phyloP scores from a whole-genome alignment of 2,329 filamentous ascomycete species.

The Exophiala mesophila region DNA sequence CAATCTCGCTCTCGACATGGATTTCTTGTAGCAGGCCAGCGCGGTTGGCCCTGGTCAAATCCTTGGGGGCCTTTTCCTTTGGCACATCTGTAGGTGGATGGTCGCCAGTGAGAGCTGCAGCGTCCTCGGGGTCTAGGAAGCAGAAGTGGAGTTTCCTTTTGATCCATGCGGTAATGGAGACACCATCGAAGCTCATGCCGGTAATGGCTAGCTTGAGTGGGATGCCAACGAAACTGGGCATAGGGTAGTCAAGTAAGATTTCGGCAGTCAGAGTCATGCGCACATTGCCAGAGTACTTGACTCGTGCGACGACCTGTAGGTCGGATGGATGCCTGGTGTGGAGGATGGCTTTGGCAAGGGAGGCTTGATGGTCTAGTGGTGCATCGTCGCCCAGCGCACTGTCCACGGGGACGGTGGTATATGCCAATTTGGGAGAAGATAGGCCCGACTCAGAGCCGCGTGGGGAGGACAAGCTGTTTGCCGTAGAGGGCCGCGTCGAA shows the following conservation, averaged over 20 bases:
- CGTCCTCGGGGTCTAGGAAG: slow-evolving; percentile 89
- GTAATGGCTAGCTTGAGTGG: slow-evolving; percentile 93
- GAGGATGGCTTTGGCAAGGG: slow-evolving; percentile 48
- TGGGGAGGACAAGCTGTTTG: slow-evolving; percentile 26
- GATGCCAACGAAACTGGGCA: slow-evolving; percentile 96
- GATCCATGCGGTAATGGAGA: slow-evolving; percentile 88
- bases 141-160: slow-evolving; percentile 86
- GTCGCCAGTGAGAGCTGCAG: slow-evolving; percentile 64
- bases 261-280: slow-evolving; percentile 86
- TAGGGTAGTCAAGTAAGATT: slow-evolving; percentile 94
- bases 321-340: slow-evolving; percentile 77
- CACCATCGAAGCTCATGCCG: slow-evolving; percentile 88
- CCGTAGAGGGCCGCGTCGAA: slow-evolving; percentile 42
- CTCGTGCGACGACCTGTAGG: slow-evolving; percentile 86
- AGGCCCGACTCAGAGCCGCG: slow-evolving; percentile 20
- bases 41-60: slow-evolving; percentile 34
- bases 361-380: slow-evolving; percentile 18
- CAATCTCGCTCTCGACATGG: slow-evolving; percentile 94
- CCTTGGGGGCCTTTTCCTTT: slow-evolving; percentile 19
- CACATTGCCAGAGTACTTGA: slow-evolving; percentile 82
- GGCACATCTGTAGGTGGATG: slow-evolving; percentile 27
- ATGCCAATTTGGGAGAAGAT: slow-evolving; percentile 17
- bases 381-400: slow-evolving; percentile 13
- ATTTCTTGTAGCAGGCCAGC: slow-evolving; percentile 85
- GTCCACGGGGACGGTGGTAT: slow-evolving; percentile 3